Base-by-base conservation (phyloP, 2,329 filamentous ascomycete species). In the Pseudopyrenochaeta lycopersici region DNA sequence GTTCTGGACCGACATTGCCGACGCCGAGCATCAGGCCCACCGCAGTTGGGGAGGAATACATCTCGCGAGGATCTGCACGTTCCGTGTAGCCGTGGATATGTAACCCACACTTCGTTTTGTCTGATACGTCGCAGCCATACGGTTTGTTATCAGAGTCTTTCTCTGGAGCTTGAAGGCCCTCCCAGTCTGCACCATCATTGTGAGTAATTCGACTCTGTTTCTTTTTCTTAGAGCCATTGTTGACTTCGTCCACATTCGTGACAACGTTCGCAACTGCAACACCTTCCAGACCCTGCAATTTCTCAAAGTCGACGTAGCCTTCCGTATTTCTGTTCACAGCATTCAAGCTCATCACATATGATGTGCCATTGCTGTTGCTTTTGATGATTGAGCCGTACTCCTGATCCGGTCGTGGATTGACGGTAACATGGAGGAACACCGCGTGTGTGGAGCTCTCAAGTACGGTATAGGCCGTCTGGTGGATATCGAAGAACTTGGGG, bases 61-160 rank as follows among this genome's bases (percentile, higher is more conserved):
- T 96, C 72, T 94, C 90, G 41, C 88, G 81, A 66, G 88, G 89
- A 72, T 98, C 91, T 29, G 79, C 80, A 58, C 95, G 88, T 76
- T 99, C 95, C 0, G 96, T 98, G 77, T 96, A 99, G 50, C 94
- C 91, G 73, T 99, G 96, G 32, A 99, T 83, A 75, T 99, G 92
- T 50, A 99, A 82, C 3, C 91, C 89, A 73, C 96, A 99, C 49
- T 88, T 84, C 17, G 87, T 81, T 40, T 76, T 75, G 21, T 78
- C 76, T 77, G 81, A 68, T 14, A 88, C 85, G 33, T 81, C 79
- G 79, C 95, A 98, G 11, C 80, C 76, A 69, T 89, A 96, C 1
- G 81, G 74, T 64, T 94, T 90, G 63, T 86, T 87, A 27, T 95
- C 86, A 0, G 84, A 81, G 64, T 94, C 88, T 63, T 87, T 85